Evolutionary conservation across 345 rosid genomes (phyloP).

Genomic region (Eucalyptus cloeziana): DNA sequence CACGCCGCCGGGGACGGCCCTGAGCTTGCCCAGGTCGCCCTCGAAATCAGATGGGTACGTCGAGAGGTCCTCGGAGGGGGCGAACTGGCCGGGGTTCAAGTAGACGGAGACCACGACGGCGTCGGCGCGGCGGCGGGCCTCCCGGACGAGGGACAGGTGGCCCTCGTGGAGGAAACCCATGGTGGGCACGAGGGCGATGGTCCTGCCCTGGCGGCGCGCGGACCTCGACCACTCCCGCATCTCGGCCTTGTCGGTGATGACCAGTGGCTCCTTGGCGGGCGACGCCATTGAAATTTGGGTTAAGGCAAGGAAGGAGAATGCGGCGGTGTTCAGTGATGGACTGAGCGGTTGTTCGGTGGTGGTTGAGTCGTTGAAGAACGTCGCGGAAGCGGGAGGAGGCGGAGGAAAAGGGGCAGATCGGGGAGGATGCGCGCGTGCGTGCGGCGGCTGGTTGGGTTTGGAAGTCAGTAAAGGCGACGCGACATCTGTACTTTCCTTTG

Average conservation of each 20-base stretch:
- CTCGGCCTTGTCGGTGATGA: slow-evolving; percentile 40
- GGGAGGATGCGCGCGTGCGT: too few species aligned
- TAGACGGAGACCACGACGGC: slow-evolving; percentile 70
- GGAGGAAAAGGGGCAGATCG: neutral
- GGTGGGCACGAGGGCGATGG: slow-evolving; percentile 69
- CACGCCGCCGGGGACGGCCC: slow-evolving; percentile 40
- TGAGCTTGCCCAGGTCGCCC: slow-evolving; percentile 61
- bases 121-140: slow-evolving; percentile 37
- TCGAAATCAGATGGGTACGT: slow-evolving; percentile 85
- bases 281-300: neutral
- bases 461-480: too few species aligned
- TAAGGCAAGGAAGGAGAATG: neutral
- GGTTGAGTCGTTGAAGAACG: neutral
- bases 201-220: slow-evolving; percentile 47
- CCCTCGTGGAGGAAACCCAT: slow-evolving; percentile 94
- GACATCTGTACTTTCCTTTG: too few species aligned
- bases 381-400: neutral
- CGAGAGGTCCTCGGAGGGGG: slow-evolving; percentile 84
- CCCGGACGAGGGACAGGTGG: slow-evolving; percentile 61
- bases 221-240: slow-evolving; percentile 80
- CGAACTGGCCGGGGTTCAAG: slow-evolving; percentile 93
- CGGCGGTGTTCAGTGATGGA: neutral
- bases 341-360: neutral
- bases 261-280: slow-evolving; percentile 1
- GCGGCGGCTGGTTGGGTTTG: too few species aligned